Evolutionary conservation across 83 land plant species (phyloP), one percentile per base, ranked within the genome.

Genomic region (Thuja plicata): DNA sequence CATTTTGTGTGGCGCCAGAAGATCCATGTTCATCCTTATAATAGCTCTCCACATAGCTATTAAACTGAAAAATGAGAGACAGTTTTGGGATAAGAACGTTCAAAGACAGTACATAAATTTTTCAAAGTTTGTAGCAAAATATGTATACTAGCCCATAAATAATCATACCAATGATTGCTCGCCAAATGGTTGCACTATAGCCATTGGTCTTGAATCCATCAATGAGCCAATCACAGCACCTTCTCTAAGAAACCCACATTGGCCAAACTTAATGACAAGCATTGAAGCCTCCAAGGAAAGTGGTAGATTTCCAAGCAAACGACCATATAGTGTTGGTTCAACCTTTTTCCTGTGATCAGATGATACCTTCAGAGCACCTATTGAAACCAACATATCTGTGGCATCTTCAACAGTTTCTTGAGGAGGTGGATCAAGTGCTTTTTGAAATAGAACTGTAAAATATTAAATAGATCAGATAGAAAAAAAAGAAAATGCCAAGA

Each of bases 221-320:
- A 96, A 84, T 86, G 93, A 87, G 57, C 95, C 95, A 79, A 96
- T 87, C 62, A 94, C 16, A 88, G 93, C 94, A 60, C 97, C 94
- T 89, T 96, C 98, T 43, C 92, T 93, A 37, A 95, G 91, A 90
- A 91, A 87, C 41, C 97, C 97, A 88, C 88, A 55, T 34, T 89
- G 91, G 15, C 94, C 94, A 90, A 96, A 92, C 79, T 93, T 92
- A 70, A 96, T 87, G 17, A 91, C 93, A 32, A 96, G 91, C 55
- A 95, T 92, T 41, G 98, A 93, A 19, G 98, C 93, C 92, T 96
- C 97, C 89, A 96, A 91, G 8, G 97, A 95, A 50, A 96, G 84
- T 7, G 97, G 91, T 24, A 96, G 88, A 90, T 92, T 88, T 46
- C 92, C 94, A 27, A 95, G 93, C 89, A 96, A 55, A 16, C 89